Conservation (phyloP, 441 rosid genomes). For the Aleurites moluccanus region DNA sequence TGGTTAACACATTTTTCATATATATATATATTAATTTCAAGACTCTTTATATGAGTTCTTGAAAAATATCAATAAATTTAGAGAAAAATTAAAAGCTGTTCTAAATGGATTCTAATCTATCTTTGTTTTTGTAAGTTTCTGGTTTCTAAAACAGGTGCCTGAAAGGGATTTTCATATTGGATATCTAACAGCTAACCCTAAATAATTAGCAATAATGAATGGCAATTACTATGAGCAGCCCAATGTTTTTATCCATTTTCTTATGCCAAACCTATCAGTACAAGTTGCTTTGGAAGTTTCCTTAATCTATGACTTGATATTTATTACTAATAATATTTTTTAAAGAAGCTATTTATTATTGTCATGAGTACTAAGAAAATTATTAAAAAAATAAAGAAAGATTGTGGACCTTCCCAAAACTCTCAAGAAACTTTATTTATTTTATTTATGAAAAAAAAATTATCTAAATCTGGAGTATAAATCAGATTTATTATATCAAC, state of each 20-base stretch:
- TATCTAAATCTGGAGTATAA: no score
- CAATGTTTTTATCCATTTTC: constrained; percentile 16
- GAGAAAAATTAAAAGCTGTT: background rate
- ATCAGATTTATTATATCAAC: no score
- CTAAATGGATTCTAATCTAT: background rate
- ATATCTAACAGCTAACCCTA: no score
- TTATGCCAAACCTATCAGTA: constrained; percentile 14
- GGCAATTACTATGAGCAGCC: background rate
- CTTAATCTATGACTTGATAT: constrained; percentile 17
- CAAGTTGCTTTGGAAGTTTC: constrained; percentile 38
- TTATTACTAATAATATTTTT: background rate
- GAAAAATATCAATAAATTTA: no score
- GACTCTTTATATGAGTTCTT: no score
- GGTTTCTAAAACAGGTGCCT: background rate
- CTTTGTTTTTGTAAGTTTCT: background rate
- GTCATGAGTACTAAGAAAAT: background rate
- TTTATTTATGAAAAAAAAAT: no score
- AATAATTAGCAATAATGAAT: background rate
- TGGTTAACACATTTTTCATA: no score
- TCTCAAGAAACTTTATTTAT: constrained; percentile 8
- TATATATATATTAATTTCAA: no score
- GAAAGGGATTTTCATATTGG: no score
- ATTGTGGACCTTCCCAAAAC: constrained; percentile 25
- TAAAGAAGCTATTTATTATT: constrained; percentile 11
- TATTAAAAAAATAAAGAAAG: background rate